Conservation (phyloP, 2,329 filamentous ascomycete genomes). For the Scedosporium boydii region DNA sequence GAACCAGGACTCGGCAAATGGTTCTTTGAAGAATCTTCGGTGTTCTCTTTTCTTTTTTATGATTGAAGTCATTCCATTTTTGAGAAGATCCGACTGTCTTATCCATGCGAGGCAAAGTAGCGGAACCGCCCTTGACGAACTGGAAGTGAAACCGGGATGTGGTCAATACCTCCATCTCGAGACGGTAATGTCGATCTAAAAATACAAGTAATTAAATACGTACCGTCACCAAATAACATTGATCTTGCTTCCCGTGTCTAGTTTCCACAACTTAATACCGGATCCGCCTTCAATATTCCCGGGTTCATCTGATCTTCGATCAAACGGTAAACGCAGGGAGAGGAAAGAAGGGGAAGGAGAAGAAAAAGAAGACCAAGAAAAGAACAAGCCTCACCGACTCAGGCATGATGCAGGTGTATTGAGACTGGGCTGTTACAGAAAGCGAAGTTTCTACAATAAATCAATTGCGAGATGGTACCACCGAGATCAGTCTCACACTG, state of each 20-base stretch:
- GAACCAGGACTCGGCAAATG: background rate
- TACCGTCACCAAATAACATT: background rate
- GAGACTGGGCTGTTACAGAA: too few species aligned
- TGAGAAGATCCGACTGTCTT: background rate
- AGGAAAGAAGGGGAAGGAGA: background rate
- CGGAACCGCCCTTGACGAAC: background rate
- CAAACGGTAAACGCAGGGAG: background rate
- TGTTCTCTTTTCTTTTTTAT: background rate
- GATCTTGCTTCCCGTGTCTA: background rate
- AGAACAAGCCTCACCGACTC: too few species aligned
- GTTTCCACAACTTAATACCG: background rate
- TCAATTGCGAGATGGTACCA: too few species aligned
- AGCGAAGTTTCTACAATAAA: too few species aligned
- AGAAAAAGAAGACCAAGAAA: background rate
- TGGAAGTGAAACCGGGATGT: background rate
- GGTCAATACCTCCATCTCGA: background rate
- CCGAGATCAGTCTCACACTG: too few species aligned
- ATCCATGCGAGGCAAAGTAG: background rate
- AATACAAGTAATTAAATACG: background rate
- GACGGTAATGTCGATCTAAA: background rate
- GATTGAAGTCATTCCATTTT: background rate
- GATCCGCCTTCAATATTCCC: background rate
- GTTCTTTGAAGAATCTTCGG: background rate
- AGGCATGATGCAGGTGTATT: too few species aligned
- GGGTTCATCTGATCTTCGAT: background rate